Evolutionary conservation across 805 yeast genomes (phyloP).

Genomic region (Ogataea degrootiae): DNA sequence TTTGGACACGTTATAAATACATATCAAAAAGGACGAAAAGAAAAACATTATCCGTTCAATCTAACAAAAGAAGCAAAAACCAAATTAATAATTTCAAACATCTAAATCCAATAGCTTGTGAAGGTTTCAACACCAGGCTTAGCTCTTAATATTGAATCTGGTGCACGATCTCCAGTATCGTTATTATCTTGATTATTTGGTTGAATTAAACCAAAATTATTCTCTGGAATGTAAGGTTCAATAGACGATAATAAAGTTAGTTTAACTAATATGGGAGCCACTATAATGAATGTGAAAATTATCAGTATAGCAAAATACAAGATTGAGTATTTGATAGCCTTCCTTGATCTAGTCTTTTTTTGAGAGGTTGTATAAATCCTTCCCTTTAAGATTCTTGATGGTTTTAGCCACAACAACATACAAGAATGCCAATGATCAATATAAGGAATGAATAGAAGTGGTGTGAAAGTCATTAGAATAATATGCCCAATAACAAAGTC

Average conservation of each 20-base stretch:
- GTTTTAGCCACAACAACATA: constrained; percentile 46
- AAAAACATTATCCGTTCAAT: not conserved
- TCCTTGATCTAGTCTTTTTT: constrained; percentile 34
- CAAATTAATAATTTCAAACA: not conserved
- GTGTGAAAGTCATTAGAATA: constrained; percentile 35
- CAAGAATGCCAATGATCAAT: constrained; percentile 45
- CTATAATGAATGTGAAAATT: constrained; percentile 36
- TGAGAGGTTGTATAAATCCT: constrained; percentile 38
- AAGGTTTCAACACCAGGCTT: constrained; percentile 22
- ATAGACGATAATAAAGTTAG: constrained; percentile 9
- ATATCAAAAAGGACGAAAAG: not conserved
- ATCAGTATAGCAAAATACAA: constrained; percentile 40
- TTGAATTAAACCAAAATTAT: constrained; percentile 42
- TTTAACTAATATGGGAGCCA: constrained; percentile 43
- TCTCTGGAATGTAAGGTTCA: constrained; percentile 13
- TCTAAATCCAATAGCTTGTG: constrained; percentile 25
- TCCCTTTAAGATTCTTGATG: constrained; percentile 32
- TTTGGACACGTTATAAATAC: not conserved
- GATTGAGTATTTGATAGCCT: constrained; percentile 40
- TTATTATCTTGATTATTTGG: constrained; percentile 58
- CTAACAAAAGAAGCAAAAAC: not conserved
- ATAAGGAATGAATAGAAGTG: constrained; percentile 40
- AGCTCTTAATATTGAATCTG: constrained; percentile 34
- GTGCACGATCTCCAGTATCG: constrained; percentile 60
- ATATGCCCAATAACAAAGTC: constrained; percentile 44